Conservation (phyloP, 768 basidiomycete species). For the Pleurotus tuber-regium region DNA sequence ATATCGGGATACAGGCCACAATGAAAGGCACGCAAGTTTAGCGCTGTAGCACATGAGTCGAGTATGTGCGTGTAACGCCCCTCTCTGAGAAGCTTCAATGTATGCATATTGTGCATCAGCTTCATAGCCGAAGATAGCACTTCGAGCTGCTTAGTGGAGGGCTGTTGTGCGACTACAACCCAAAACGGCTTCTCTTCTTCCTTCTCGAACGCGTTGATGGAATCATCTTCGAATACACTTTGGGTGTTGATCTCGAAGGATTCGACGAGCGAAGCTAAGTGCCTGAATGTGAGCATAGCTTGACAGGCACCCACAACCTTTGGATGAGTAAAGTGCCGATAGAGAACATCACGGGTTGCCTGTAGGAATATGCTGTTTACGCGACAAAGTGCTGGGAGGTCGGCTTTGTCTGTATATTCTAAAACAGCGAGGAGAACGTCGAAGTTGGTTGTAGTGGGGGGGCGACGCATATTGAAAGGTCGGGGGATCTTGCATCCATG, state of each 20-base stretch:
- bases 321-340: not conserved
- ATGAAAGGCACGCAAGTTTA: not conserved
- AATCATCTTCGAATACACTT: not conserved
- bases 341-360: not conserved
- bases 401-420: not conserved
- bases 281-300: not conserved
- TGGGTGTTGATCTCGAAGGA: not conserved
- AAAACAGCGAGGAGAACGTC: not conserved
- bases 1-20: not conserved
- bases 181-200: not conserved
- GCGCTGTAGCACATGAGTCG: not conserved
- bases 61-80: not conserved
- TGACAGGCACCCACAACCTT: not conserved
- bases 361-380: not conserved
- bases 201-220: not conserved
- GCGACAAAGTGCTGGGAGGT: not conserved
- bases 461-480: not conserved
- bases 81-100: not conserved
- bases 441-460: not conserved
- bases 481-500: not conserved
- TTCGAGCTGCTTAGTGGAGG: not conserved
- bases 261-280: not conserved
- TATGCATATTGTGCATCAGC: not conserved
- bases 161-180: not conserved
- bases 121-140: not conserved